Base-by-base conservation (phyloP, 768 basidiomycete species). In the Boletus rex-veris region DNA sequence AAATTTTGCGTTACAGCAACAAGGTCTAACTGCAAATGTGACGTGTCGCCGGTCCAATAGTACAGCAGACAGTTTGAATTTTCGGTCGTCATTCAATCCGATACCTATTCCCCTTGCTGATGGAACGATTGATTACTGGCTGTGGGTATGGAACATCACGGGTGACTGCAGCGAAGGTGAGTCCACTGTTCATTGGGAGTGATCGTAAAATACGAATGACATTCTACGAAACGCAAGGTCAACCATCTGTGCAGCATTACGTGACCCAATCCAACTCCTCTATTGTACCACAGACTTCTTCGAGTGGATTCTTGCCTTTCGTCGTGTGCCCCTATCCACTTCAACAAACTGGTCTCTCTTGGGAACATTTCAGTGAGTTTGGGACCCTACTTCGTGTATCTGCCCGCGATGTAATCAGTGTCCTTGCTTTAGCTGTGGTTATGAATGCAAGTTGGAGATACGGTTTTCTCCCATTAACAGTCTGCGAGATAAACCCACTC, bases 21-120 rank as follows among this genome's bases (percentile, higher is more conserved):
- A 63, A 45, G 62, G 61, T 18, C 15, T 62, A 11, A 63, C 57
- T n/a, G 61, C 60, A 15, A 28, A 62, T 12, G 53, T 62, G 30
- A 44, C 36, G 2, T 54, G 50, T 14, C 24, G 30, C 8, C 33
- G 2, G 40, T 6, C 12, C 14, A 28, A 35, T 19, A 6, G 5
- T 37, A 40, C 38, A 5, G 21, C 37, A 35, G 18, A 21, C 19
- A 33, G 15, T 21, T 12, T 36, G 9, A 35, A 45, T 31, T 1
- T 24, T 10, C 10, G 4, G n/a, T 38, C 52, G 4, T 9, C 55
- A 5, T 45, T 18, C 19, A 10, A 46, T 7, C 6, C 55, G 15
- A 43, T 54, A 15, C 21, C 51, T 8, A 18, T 56, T 18, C 51
- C 39, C 9, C 4, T 28, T 15, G 33, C 45, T n/a, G 8, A 55